Conservation (phyloP, 2,329 filamentous ascomycete genomes). For the Diaporthe destruens region DNA sequence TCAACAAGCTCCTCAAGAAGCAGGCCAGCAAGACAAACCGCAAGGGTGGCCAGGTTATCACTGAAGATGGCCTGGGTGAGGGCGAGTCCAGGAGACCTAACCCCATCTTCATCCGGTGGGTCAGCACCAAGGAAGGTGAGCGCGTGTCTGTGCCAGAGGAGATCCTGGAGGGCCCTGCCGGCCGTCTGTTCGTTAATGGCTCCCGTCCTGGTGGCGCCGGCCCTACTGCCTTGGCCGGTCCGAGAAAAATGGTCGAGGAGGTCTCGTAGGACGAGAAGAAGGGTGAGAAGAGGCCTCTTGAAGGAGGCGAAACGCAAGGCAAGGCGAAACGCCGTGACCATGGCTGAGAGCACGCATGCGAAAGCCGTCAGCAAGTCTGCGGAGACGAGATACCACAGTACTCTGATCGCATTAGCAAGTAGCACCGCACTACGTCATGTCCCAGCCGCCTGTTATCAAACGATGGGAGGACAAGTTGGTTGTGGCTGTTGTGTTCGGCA, state of each 20-base stretch:
- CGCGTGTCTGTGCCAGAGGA: slow-evolving; percentile 75
- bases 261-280: slow-evolving; percentile 53
- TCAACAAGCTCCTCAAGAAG: slow-evolving; percentile 90
- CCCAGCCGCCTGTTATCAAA: background rate
- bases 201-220: slow-evolving; percentile 42
- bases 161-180: slow-evolving; percentile 73
- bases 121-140: slow-evolving; percentile 75
- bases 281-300: background rate
- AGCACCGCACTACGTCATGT: background rate
- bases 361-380: background rate
- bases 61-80: slow-evolving; percentile 61
- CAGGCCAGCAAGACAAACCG: slow-evolving; percentile 81
- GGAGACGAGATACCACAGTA: background rate
- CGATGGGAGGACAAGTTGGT: background rate
- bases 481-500: background rate
- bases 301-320: background rate
- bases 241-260: slow-evolving; percentile 68
- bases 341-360: background rate
- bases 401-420: background rate
- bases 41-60: slow-evolving; percentile 60
- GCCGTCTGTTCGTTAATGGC: slow-evolving; percentile 65
- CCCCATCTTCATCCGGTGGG: slow-evolving; percentile 76
- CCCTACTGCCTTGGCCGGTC: slow-evolving; percentile 44
- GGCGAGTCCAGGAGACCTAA: slow-evolving; percentile 60
- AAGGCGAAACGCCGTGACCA: background rate